These are phyloP conservation scores for Triticum aestivum DNA, from an alignment of 176 grass and related monocot genomes.

Conservation along the genomic window IWGSC_CS_RefSeq_v2.1 NC_057813.1:587995653-587996152, in stretches of 20 bases:
- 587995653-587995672: not conserved
- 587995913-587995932: conserved; percentile 14
- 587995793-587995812: not conserved
- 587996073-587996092: not conserved
- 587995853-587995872: not conserved
- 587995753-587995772: no score
- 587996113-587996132: no score
- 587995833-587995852: not conserved
- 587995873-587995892: no score
- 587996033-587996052: not conserved
- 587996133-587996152: no score
- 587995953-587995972: no score
- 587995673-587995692: not conserved
- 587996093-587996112: not conserved
- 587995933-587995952: not conserved
- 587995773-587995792: not conserved
- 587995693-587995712: no score
- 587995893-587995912: not conserved
- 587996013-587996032: not conserved
- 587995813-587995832: not conserved
- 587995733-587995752: no score
- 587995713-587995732: not conserved
- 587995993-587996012: not conserved
- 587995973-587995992: not conserved
- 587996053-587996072: not conserved